phyloP scores from a whole-genome alignment of 306 rosid genomes.

The Oemleria cerasiformis region DNA sequence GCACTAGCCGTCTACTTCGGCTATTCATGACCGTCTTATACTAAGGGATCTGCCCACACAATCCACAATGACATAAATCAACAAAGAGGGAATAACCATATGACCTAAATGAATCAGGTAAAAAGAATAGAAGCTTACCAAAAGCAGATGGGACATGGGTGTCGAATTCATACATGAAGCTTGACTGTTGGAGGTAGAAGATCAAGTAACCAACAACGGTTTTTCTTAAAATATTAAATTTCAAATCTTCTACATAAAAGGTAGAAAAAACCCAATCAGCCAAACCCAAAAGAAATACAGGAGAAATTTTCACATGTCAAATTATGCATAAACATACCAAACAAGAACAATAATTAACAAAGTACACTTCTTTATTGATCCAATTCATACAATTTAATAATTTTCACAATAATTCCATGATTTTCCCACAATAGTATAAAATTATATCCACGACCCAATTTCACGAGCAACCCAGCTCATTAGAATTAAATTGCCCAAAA shows the following conservation, averaged over 20 bases:
- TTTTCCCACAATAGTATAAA: background rate
- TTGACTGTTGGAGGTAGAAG: constrained; percentile 33
- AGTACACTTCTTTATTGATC: background rate
- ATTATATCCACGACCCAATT: background rate
- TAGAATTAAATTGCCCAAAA: background rate
- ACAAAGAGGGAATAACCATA: background rate
- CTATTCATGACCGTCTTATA: no score
- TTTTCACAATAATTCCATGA: background rate
- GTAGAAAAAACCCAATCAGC: background rate
- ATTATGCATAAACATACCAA: no score
- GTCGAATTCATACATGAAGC: constrained; percentile 54
- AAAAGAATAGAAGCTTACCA: constrained; percentile 26
- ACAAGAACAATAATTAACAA: background rate
- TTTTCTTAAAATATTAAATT: background rate
- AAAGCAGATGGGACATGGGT: constrained; percentile 42
- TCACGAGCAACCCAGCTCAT: background rate
- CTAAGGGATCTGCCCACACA: constrained; percentile 41
- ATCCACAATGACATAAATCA: background rate
- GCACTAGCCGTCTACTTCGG: no score
- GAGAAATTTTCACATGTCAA: background rate
- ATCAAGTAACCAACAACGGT: constrained; percentile 28
- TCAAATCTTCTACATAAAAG: constrained; percentile 16
- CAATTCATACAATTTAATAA: background rate
- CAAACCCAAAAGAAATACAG: background rate
- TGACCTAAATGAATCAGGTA: background rate